These are phyloP conservation scores for Xerocomus amazonicus DNA, from an alignment of 1,284 basidiomycete genomes.

Conservation along the genomic window DNA sequence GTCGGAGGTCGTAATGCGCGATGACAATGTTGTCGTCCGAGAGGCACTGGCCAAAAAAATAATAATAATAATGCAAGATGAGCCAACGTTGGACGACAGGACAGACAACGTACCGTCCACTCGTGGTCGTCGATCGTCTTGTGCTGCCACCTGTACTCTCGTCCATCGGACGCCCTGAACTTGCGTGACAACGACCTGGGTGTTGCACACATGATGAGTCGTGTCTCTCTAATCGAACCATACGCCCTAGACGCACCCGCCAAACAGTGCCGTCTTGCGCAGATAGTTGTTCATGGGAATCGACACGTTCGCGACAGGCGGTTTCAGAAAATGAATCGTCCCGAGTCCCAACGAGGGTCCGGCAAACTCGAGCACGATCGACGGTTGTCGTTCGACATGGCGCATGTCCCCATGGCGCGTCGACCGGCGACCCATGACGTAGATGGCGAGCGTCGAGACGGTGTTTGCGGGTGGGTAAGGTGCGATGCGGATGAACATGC, in stretches of 20 bases:
- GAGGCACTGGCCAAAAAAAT: constrained; percentile 49
- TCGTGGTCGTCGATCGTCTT: constrained; percentile 52
- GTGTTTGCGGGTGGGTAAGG: constrained; percentile 37
- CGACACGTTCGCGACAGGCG: constrained; percentile 35
- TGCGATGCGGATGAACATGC: constrained; percentile 60
- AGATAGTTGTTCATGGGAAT: constrained; percentile 61
- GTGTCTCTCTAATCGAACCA: not conserved
- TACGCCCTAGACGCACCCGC: constrained; percentile 39
- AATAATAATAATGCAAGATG: too few relatives aligned
- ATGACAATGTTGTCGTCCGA: constrained; percentile 51
- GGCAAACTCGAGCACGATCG: constrained; percentile 55
- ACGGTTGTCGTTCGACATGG: constrained; percentile 48
- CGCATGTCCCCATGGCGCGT: constrained; percentile 52
- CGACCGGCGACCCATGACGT: constrained; percentile 59
- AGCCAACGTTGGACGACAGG: constrained; percentile 1
- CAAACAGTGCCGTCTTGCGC: constrained; percentile 57
- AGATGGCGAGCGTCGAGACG: constrained; percentile 43
- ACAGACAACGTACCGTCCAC: constrained; percentile 52
- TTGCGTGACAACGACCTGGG: constrained; percentile 59
- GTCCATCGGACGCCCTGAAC: constrained; percentile 61
- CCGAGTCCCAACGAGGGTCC: constrained; percentile 51
- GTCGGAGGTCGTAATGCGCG: constrained; percentile 58
- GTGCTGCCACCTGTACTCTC: constrained; percentile 64
- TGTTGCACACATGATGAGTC: too few relatives aligned
- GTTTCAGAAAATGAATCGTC: constrained; percentile 47